Conservation (phyloP, 179 eudicot genomes). For the Spergularia azorica region DNA sequence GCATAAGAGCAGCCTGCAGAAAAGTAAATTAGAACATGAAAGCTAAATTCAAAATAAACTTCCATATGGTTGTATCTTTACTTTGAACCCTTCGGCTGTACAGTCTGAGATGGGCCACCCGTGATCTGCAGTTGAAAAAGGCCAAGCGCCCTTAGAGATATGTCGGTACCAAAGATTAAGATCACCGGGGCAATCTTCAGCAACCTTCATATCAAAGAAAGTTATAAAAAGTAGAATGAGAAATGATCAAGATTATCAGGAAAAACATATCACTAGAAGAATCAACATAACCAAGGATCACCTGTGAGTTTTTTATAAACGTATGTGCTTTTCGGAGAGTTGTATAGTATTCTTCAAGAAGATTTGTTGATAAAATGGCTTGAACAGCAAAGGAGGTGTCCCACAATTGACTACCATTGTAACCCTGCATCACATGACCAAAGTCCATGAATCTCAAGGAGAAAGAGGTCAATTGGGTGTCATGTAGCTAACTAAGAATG, state of each 20-base stretch:
- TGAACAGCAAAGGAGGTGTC: constrained; percentile 81
- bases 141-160: constrained; percentile 63
- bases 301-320: constrained; percentile 52
- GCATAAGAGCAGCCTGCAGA: constrained; percentile 68
- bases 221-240: constrained; percentile 8
- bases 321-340: constrained; percentile 68
- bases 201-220: constrained; percentile 35
- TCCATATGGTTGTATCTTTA: constrained; percentile 21
- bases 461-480: no score
- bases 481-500: no score
- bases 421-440: constrained; percentile 40
- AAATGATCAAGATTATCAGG: constrained; percentile 4
- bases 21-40: constrained; percentile 25
- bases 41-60: not conserved
- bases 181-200: constrained; percentile 52
- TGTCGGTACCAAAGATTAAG: constrained; percentile 49
- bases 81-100: constrained; percentile 54
- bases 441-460: no score
- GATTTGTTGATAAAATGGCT: constrained; percentile 66
- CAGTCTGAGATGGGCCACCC: constrained; percentile 65
- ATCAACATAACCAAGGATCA: not conserved
- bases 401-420: constrained; percentile 58
- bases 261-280: constrained; percentile 13
- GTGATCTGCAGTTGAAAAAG: constrained; percentile 55
- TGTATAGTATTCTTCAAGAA: constrained; percentile 58